These are phyloP conservation scores for Linnemannia exigua DNA, from an alignment of 192 early-diverging fungal genomes.

Conservation along the genomic window DNA sequence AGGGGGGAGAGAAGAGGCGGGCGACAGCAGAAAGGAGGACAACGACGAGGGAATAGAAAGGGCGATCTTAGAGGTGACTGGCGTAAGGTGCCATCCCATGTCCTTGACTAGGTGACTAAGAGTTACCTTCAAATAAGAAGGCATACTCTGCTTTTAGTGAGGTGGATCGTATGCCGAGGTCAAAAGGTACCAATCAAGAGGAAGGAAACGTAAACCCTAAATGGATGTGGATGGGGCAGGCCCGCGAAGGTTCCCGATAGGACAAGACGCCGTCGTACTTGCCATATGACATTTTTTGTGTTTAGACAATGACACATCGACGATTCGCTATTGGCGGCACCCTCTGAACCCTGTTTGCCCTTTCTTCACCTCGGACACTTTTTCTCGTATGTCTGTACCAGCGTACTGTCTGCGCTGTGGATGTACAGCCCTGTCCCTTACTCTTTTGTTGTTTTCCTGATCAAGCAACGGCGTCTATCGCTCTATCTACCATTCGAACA, in stretches of 20 bases:
- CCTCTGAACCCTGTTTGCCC: not conserved
- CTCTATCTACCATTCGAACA: not conserved
- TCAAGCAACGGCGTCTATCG: not conserved
- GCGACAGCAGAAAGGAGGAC: not conserved
- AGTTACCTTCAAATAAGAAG: not conserved
- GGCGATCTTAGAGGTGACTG: not conserved
- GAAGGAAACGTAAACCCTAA: not conserved
- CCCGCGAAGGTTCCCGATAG: not conserved
- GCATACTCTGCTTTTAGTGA: not conserved
- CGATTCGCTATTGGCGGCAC: not conserved
- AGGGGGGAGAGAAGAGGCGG: not conserved
- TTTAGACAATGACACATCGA: not conserved
- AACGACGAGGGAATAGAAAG: not conserved
- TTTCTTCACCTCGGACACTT: not conserved
- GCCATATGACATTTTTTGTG: not conserved
- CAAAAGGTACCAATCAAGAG: not conserved
- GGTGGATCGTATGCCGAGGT: not conserved
- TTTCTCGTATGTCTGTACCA: not conserved
- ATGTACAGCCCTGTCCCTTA: not conserved
- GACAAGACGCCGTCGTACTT: not conserved
- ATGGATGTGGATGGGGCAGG: not conserved
- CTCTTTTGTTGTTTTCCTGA: not conserved
- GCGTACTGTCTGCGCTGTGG: too few species aligned
- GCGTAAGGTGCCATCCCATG: not conserved
- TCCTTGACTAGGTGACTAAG: not conserved